Evolutionary conservation across 2,329 filamentous ascomycete species (phyloP), one percentile per base, ranked within the genome.

Genomic region (Orbilia blumenaviensis): DNA sequence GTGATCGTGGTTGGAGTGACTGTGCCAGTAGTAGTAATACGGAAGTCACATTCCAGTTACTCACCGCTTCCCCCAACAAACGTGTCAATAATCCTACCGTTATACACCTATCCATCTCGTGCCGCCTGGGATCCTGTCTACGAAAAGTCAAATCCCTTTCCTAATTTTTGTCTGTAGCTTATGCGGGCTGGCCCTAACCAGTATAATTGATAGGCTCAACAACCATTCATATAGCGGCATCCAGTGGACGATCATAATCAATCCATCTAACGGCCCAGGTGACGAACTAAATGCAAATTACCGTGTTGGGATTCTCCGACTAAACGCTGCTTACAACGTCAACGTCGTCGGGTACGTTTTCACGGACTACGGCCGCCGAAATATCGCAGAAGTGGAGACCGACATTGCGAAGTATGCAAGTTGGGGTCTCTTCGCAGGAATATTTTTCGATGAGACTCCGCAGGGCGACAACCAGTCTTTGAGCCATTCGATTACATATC

Each of bases 381-480:
- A 36, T 44, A 27, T 69, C 56, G 34, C 12, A 56, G 66, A 64
- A 1, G 46, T 56, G 25, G 44, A 61, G 36, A 46, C 58, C 23
- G 66, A 71, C 1, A 23, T 64, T 18, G 58, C 66, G 16, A 18
- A 71, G 23, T 64, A 63, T 29, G 58, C 56, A 21, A 58, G 18
- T 10, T 64, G 56, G 66, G 54, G 18, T 14, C n/a, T n/a, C n/a
- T n/a, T n/a, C n/a, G n/a, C n/a, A n/a, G 66, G 66, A 3, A 69
- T 69, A 38, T 69, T 69, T 23, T 69, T 69, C 25, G 44, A 62
- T 14, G 66, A 69, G 52, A 68, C 64, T 3, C 66, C 56, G 42
- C 54, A 62, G 27, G 50, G 50, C 25, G 25, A 62, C n/a, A 61
- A 69, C 23, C 42, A 62, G 23, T 41, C 2, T 5, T 16, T 38